Conservation (phyloP, 495 filamentous ascomycete species). For the Podospora appendiculata region DNA sequence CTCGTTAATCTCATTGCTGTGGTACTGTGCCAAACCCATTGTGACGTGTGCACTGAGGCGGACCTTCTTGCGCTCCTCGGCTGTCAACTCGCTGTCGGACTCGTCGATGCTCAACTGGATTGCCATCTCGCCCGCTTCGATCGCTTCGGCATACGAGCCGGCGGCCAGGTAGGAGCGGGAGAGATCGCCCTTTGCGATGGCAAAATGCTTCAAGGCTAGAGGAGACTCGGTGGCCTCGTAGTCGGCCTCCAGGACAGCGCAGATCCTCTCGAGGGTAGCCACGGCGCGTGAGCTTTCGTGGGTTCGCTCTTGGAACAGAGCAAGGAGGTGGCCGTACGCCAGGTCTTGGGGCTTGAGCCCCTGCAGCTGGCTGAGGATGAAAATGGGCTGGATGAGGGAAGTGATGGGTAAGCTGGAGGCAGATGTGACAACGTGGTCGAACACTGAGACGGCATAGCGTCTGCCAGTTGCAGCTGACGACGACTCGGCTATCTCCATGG, state of each 20-base stretch:
- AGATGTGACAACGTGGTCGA: constrained; percentile 63
- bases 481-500: constrained; percentile 82
- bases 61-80: constrained; percentile 50
- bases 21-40: constrained; percentile 74
- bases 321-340: constrained; percentile 66
- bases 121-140: constrained; percentile 64
- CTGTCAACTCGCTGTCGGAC: constrained; percentile 41
- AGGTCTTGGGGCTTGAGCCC: constrained; percentile 59
- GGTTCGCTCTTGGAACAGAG: constrained; percentile 73
- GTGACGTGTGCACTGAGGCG: constrained; percentile 82
- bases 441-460: constrained; percentile 68
- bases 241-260: constrained; percentile 60
- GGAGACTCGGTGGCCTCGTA: constrained; percentile 79
- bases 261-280: constrained; percentile 55
- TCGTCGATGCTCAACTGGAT: constrained; percentile 67
- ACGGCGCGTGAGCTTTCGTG: constrained; percentile 59
- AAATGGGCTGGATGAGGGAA: constrained; percentile 59
- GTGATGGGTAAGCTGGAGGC: constrained; percentile 51
- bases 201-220: constrained; percentile 62
- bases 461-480: constrained; percentile 62
- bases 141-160: constrained; percentile 53
- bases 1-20: constrained; percentile 49
- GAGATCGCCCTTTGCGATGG: constrained; percentile 81
- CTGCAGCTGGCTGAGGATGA: constrained; percentile 76
- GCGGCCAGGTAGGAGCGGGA: constrained; percentile 68